phyloP scores from a whole-genome alignment of 257 asterid genomes.

The Fraxinus americana region DNA sequence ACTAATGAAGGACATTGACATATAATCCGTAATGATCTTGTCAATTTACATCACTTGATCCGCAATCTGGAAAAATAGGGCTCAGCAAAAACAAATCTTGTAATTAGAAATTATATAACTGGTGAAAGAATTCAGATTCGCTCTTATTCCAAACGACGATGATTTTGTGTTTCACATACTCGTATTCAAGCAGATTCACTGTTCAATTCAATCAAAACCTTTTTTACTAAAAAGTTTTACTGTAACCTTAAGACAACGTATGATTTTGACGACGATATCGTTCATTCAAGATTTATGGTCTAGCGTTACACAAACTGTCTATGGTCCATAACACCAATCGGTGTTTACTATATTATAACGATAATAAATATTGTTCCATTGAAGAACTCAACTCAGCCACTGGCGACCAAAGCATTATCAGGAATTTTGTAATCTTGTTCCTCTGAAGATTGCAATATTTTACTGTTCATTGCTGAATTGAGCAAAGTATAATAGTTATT shows the following conservation, averaged over 20 bases:
- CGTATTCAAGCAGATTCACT: neutral
- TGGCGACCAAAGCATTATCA: neutral
- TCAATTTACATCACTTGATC: too few species aligned
- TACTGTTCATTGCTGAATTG: neutral
- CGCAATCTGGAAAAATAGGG: too few species aligned
- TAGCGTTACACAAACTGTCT: neutral
- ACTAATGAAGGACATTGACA: too few species aligned
- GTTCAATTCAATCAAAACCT: neutral
- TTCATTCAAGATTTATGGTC: neutral
- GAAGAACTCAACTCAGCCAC: neutral
- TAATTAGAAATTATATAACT: neutral
- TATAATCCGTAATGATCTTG: too few species aligned
- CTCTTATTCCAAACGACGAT: neutral
- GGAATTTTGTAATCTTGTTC: neutral
- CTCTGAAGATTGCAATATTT: neutral
- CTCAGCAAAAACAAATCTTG: neutral
- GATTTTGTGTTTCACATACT: too few species aligned
- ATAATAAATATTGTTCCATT: neutral
- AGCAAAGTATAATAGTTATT: too few species aligned
- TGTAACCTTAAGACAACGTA: neutral
- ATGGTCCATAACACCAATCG: neutral
- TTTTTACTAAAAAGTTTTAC: neutral
- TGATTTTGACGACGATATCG: neutral
- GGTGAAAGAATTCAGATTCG: neutral
- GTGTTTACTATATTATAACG: neutral